Evolutionary conservation across 257 asterid genomes (phyloP), one percentile per base, ranked within the genome.

Genomic region (Craterostigma plantagineum): DNA sequence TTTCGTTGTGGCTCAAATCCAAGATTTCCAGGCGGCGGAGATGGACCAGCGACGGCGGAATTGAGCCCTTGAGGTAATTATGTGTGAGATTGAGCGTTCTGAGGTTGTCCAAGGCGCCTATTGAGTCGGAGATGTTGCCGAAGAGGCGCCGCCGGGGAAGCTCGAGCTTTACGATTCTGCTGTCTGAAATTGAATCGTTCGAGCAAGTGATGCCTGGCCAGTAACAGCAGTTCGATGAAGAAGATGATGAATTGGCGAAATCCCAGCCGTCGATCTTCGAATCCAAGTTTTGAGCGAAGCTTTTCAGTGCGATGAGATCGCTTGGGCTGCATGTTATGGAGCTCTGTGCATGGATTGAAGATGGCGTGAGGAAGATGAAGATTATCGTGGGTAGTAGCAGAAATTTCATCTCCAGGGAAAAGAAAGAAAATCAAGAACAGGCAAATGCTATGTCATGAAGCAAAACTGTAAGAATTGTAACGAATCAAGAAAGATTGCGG

Each of bases 141-240:
- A 15, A 17, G 6, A 83, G 57, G 55, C 59, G 63, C 14, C 35
- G 63, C 3, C 42, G 55, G 7, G 60, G 63, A 35, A 83, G 73
- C 59, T 83, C 83, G 71, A 83, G 50, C 45, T 49, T 57, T 11
- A 73, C 68, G 27, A 83, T 86, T 46, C 83, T 63, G 8, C 63
- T 18, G 16, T 11, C 6, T 3, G 77, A n/a, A 13, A 35, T 6
- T 61, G 75, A 67, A 33, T 68, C 48, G 43, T 16, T 11, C 30
- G 30, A 23, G 71, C 95, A 83, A 39, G 79, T 61, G 50, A 83
- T 34, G 10, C 83, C 93, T 0, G 35, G 47, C 91, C 85, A 83
- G 14, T 17, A 51, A 44, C 92, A 82, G 63, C 93, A 83, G 45
- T 61, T 67, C 38, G 67, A 35, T 11, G 14, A 3, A 1, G 40